Conservation (phyloP, 2,329 filamentous ascomycete species). For the Aspergillus chevalieri region DNA sequence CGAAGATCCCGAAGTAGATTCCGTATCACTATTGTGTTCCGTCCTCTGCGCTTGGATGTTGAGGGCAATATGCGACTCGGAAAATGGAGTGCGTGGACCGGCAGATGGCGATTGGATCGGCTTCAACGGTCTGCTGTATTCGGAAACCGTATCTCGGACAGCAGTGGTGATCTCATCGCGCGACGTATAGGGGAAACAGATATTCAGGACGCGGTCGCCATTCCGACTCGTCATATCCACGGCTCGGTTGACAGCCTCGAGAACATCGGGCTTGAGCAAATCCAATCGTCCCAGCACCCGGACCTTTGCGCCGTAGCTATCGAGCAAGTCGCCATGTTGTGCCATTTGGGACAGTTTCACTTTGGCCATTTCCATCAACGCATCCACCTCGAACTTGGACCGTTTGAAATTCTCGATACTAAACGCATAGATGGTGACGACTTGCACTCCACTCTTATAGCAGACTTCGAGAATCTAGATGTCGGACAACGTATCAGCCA, state of each 20-base stretch:
- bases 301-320: constrained; percentile 84
- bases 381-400: constrained; percentile 92
- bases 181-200: constrained; percentile 97
- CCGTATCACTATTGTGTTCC: constrained; percentile 44
- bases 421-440: constrained; percentile 96
- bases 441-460: constrained; percentile 94
- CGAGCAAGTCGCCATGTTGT: constrained; percentile 86
- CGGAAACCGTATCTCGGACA: constrained; percentile 77
- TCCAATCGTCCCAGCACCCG: constrained; percentile 79
- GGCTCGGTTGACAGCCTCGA: constrained; percentile 80
- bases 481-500: background rate
- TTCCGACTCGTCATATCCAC: constrained; percentile 84
- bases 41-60: constrained; percentile 64
- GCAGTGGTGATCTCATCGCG: constrained; percentile 90
- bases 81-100: constrained; percentile 62
- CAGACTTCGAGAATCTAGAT: constrained; percentile 84
- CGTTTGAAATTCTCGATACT: constrained; percentile 99
- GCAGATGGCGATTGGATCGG: constrained; percentile 26
- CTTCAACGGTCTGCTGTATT: constrained; percentile 69
- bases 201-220: constrained; percentile 73
- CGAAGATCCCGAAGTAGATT: constrained; percentile 38
- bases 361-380: constrained; percentile 95
- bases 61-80: constrained; percentile 77
- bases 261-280: constrained; percentile 77
- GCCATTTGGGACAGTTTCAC: constrained; percentile 86